Conservation (phyloP, 2,329 filamentous ascomycete genomes). For the Paecilomyces sp. region DNA sequence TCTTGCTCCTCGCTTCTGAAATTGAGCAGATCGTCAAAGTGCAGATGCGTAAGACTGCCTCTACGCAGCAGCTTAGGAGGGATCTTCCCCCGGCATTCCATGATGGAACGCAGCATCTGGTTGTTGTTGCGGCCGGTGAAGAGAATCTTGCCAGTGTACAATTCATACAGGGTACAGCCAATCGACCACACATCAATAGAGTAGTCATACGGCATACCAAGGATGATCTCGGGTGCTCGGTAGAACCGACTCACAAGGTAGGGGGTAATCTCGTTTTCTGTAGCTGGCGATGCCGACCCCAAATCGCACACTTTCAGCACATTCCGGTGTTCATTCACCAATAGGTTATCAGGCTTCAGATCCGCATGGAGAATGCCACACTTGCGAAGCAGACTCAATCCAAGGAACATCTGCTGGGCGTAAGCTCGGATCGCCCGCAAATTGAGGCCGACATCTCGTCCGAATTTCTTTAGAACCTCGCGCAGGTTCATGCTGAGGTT, state of each 20-base stretch:
- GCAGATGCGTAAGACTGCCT: conserved; percentile 65
- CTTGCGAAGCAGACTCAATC: conserved; percentile 78
- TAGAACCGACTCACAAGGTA: conserved; percentile 98
- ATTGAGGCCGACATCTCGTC: conserved; percentile 88
- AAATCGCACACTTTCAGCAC: conserved; percentile 92
- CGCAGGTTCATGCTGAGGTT: conserved; percentile 86
- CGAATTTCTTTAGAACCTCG: conserved; percentile 92
- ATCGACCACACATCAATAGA: conserved; percentile 97
- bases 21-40: conserved; percentile 79
- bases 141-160: conserved; percentile 95
- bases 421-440: conserved; percentile 80
- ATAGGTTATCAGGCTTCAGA: conserved; percentile 94
- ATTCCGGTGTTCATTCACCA: conserved; percentile 79
- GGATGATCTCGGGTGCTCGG: conserved; percentile 90
- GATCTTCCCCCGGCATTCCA: conserved; percentile 91
- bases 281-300: conserved; percentile 87
- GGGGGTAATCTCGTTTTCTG: conserved; percentile 85
- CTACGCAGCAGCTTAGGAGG: conserved; percentile 82
- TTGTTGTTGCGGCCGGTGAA: conserved; percentile 96
- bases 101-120: conserved; percentile 93
- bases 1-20: conserved; percentile 82
- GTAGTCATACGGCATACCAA: conserved; percentile 94
- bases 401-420: conserved; percentile 89
- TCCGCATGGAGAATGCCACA: conserved; percentile 94
- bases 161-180: conserved; percentile 91